Base-by-base conservation (phyloP, 306 rosid genomes). In the Amphicarpaea edgeworthii region DNA sequence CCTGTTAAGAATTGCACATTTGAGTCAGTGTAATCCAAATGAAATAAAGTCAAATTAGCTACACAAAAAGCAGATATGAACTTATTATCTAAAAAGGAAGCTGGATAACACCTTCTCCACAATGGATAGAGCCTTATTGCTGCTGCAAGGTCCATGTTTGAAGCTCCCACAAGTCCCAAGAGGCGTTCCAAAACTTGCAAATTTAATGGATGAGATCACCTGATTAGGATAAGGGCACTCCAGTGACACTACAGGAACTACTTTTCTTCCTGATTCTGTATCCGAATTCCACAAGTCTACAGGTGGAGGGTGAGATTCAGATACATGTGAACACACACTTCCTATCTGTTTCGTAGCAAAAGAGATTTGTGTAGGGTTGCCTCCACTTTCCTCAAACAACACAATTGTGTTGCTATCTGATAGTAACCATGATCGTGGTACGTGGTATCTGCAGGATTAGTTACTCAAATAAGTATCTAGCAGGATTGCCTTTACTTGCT, bases 141-240 rank as follows among this genome's bases (percentile, higher is more conserved):
- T 89, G 72, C 79, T 84, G 85, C 98, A 95, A 2, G 42, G 71
- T 73, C 97, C 96, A 16, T 85, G 92, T 78, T 67, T 79, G 70
- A 85, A 92, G 82, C 81, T 87, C 50, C 98, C 97, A 28, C 98
- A 95, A 59, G 89, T 84, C 16, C 98, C 98, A 0, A 8, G 57
- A 28, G 98, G 98, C 7, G 86, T 89, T 70, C 97, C 98, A 19
- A 82, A 95, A 79, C 97, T 92, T 6, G 97, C 98, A 67, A 95
- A 92, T 69, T 86, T 92, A 73, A 94, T 87, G 70, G 93, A 87
- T 71, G 98, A 88, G 64, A 94, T 89, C 49, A 84, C 75, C 55
- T 90, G 97, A 75, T 83, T 81, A 49, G 91, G 92, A 54, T 85
- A 78, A 53, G 97, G 96, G 81, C 98, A 92, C 64, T 90, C 86